These are phyloP conservation scores for Rhododendron vialii DNA, from an alignment of 148 eudicot species.

Conservation along the genomic window DNA sequence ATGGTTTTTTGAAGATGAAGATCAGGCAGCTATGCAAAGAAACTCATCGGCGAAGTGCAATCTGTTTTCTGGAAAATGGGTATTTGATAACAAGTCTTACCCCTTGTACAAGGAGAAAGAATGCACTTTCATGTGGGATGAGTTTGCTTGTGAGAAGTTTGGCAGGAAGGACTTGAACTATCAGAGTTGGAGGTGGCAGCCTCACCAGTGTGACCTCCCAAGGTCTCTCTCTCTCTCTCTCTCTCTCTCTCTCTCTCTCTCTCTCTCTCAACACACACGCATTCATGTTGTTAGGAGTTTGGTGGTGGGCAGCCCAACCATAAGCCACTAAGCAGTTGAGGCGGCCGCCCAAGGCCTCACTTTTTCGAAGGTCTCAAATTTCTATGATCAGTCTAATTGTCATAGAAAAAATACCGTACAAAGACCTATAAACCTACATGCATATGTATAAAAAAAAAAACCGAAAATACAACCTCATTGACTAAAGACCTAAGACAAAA, in stretches of 20 bases:
- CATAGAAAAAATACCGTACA: background rate
- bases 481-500: no score
- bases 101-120: conserved; percentile 69
- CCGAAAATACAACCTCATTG: background rate
- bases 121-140: conserved; percentile 75
- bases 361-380: background rate
- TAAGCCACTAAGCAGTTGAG: background rate
- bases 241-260: background rate
- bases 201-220: conserved; percentile 75
- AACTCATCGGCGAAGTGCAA: conserved; percentile 32
- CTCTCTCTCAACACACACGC: background rate
- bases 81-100: conserved; percentile 58
- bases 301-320: background rate
- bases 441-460: no score
- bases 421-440: background rate
- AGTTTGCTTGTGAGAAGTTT: conserved; percentile 70
- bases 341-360: background rate
- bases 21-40: background rate
- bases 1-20: conserved; percentile 10
- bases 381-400: background rate
- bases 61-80: conserved; percentile 82
- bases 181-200: conserved; percentile 94
- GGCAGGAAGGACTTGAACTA: conserved; percentile 70
- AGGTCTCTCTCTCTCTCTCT: conserved; percentile 35
- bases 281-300: background rate